These are phyloP conservation scores for Waltergamsia citrina DNA, from an alignment of 2,329 filamentous ascomycete species.

Conservation along the genomic window DNA sequence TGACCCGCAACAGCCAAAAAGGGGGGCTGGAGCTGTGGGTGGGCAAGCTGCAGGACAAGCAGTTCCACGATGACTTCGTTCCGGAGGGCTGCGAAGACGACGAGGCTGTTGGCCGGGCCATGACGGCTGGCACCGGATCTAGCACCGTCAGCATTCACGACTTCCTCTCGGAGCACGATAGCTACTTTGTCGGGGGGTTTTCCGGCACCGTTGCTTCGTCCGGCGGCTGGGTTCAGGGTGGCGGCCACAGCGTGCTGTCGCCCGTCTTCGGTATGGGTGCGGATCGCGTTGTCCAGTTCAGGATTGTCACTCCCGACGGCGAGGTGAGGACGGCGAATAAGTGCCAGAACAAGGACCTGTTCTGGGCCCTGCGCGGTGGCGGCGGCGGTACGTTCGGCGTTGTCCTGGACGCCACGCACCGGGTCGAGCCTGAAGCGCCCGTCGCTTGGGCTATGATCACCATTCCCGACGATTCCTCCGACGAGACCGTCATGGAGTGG, in stretches of 20 bases:
- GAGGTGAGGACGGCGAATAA: constrained; percentile 6
- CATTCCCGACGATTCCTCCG: neutral
- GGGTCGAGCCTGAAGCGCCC: neutral
- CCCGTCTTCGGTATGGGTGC: constrained; percentile 7
- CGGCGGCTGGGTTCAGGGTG: constrained; percentile 7
- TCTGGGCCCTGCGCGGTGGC: constrained; percentile 42
- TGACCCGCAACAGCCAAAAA: no score
- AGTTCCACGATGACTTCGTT: neutral
- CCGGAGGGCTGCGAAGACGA: neutral
- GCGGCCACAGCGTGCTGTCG: constrained; percentile 6
- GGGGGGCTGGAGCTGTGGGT: no score
- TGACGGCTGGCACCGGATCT: constrained; percentile 4
- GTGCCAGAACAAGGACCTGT: constrained; percentile 33
- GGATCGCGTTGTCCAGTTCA: constrained; percentile 7
- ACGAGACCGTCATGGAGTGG: no score
- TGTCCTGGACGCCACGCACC: constrained; percentile 15
- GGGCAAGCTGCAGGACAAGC: neutral
- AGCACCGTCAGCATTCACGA: constrained; percentile 6
- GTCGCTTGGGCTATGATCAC: neutral
- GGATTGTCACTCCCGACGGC: constrained; percentile 5
- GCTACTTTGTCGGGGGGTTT: constrained; percentile 1
- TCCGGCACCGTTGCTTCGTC: constrained; percentile 5
- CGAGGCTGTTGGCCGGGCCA: neutral
- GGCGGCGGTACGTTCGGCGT: constrained; percentile 39
- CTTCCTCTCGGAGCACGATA: constrained; percentile 4